These are phyloP conservation scores for Lunularia cruciata DNA, from an alignment of 225 moss, liverwort and hornwort genomes.

Conservation along the genomic window DNA sequence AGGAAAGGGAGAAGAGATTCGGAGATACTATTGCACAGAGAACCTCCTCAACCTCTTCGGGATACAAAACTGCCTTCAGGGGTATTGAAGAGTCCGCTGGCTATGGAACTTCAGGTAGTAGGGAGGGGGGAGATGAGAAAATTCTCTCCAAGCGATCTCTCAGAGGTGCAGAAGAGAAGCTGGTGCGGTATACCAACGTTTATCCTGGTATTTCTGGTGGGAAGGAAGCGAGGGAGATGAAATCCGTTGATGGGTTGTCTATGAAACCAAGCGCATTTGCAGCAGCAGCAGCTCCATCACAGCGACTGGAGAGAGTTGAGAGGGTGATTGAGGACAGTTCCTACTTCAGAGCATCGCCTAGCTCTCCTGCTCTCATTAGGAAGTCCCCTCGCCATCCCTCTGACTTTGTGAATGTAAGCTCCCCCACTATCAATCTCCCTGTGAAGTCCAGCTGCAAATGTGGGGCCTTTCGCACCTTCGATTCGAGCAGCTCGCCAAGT, in stretches of 20 bases:
- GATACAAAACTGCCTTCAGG: slow-evolving; percentile 45
- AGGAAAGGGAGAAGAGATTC: slow-evolving; percentile 46
- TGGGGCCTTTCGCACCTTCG: slow-evolving; percentile 44
- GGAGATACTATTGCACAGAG: slow-evolving; percentile 47
- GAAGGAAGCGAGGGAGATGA: slow-evolving; percentile 32
- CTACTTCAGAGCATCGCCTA: slow-evolving; percentile 29
- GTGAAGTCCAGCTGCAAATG: slow-evolving; percentile 54
- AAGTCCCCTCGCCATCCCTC: slow-evolving; percentile 37
- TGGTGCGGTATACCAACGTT: slow-evolving; percentile 28
- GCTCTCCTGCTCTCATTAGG: slow-evolving; percentile 31
- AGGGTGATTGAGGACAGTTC: slow-evolving; percentile 20
- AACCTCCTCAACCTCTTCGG: slow-evolving; percentile 41
- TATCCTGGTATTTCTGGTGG: slow-evolving; percentile 38
- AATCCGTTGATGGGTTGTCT: slow-evolving; percentile 34
- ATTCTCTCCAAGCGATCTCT: slow-evolving; percentile 32
- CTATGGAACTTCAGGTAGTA: slow-evolving; percentile 54
- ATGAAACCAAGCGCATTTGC: slow-evolving; percentile 14
- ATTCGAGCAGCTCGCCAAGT: slow-evolving; percentile 28
- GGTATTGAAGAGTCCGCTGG: slow-evolving; percentile 51
- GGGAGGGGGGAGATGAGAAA: slow-evolving; percentile 52
- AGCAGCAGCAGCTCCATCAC: slow-evolving; percentile 12
- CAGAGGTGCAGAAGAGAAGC: slow-evolving; percentile 32
- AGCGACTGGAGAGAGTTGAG: slow-evolving; percentile 28
- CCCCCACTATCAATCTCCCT: slow-evolving; percentile 38
- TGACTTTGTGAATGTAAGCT: slow-evolving; percentile 21